phyloP scores from a whole-genome alignment of 495 filamentous ascomycete genomes.

The Xylaria telfairii region DNA sequence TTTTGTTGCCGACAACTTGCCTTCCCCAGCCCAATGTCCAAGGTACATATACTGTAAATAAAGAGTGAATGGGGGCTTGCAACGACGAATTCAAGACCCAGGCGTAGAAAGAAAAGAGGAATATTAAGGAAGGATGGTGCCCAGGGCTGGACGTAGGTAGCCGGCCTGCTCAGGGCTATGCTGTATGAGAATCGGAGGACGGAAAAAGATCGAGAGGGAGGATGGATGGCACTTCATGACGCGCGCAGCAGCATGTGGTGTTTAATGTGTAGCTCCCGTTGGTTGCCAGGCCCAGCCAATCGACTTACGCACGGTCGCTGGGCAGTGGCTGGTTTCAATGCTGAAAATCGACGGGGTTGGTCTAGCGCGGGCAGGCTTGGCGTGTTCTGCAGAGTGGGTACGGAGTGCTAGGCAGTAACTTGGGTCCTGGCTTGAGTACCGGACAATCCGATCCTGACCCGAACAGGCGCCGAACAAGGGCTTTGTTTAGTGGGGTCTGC shows the following conservation, averaged over 20 bases:
- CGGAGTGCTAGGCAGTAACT: not conserved
- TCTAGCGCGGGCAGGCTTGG: constrained; percentile 2
- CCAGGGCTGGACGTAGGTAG: not conserved
- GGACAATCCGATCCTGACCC: not conserved
- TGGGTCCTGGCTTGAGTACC: not conserved
- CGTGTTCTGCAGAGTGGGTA: not conserved
- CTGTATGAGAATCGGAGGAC: not conserved
- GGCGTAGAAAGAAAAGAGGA: not conserved
- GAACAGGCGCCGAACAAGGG: constrained; percentile 25
- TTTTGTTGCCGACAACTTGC: not conserved
- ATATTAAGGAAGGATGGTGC: not conserved
- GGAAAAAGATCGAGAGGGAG: constrained; percentile 16
- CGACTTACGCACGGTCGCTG: not conserved
- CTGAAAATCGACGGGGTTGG: constrained; percentile 24
- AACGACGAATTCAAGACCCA: not conserved
- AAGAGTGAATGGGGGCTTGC: not conserved
- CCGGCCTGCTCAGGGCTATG: not conserved
- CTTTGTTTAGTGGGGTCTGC: constrained; percentile 35
- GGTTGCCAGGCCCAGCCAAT: constrained; percentile 21
- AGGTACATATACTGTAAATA: not conserved
- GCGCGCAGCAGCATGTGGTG: not conserved
- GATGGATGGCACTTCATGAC: constrained; percentile 25
- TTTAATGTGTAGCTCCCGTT: constrained; percentile 13
- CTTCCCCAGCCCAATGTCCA: not conserved
- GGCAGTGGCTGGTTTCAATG: constrained; percentile 24